phyloP scores from a whole-genome alignment of 192 early-diverging fungal species.

The Paraglomus brasilianum region DNA sequence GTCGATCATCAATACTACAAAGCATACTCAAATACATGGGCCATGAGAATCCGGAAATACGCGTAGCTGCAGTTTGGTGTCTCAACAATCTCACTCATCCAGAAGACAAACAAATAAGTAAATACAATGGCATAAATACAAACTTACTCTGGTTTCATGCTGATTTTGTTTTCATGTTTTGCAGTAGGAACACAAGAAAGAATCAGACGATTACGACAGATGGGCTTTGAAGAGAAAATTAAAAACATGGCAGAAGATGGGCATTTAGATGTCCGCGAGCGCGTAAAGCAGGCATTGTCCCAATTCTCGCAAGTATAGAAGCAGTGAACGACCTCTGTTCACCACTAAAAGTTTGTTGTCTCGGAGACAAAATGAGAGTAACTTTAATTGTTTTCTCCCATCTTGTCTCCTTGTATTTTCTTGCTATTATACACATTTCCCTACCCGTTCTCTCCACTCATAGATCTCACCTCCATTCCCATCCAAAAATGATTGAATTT shows the following conservation, averaged over 20 bases:
- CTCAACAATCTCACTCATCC: slow-evolving; percentile 75
- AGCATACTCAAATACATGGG: slow-evolving; percentile 49
- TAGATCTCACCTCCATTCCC: too few relatives aligned
- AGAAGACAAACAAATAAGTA: slow-evolving; percentile 49
- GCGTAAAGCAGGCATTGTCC: slow-evolving; percentile 62
- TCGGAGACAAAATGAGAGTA: too few relatives aligned
- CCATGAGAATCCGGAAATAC: slow-evolving; percentile 57
- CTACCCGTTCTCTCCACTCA: too few relatives aligned
- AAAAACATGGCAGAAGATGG: slow-evolving; percentile 55
- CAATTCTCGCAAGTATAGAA: slow-evolving; percentile 44
- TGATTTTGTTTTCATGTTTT: slow-evolving; percentile 7
- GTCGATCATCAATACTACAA: slow-evolving; percentile 48
- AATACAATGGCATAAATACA: slow-evolving; percentile 6
- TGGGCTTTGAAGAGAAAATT: slow-evolving; percentile 62
- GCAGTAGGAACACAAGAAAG: slow-evolving; percentile 43
- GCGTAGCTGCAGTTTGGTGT: slow-evolving; percentile 67
- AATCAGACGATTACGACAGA: slow-evolving; percentile 43
- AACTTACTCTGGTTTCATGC: background rate
- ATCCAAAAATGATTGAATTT: too few relatives aligned
- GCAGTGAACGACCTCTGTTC: too few relatives aligned
- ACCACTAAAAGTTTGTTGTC: too few relatives aligned
- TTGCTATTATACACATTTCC: too few relatives aligned
- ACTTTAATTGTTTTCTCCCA: too few relatives aligned
- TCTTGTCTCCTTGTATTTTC: too few relatives aligned
- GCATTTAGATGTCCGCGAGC: slow-evolving; percentile 68